A percentile compares a stretch with the other conserved stretches of the same genome.
Evolutionary conservation across 805 yeast species (phyloP).

Genomic region (Jamesozyma rosinii): DNA sequence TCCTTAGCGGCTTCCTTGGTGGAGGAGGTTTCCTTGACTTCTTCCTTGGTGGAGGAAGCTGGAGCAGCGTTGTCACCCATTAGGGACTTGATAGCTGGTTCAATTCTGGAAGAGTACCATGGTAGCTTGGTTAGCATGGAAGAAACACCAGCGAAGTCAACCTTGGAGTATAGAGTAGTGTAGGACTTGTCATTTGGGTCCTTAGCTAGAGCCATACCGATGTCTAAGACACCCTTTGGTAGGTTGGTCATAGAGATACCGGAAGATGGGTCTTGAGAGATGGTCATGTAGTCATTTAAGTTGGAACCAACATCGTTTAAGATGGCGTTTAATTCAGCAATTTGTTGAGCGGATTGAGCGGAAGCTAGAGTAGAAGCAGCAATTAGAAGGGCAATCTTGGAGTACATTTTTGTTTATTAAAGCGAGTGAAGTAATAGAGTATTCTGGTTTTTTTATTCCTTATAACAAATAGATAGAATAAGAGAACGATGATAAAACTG

Average conservation of each 20-base stretch:
- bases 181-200: conserved; percentile 30
- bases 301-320: conserved; percentile 16
- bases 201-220: conserved; percentile 17
- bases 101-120: conserved; percentile 30
- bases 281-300: conserved; percentile 12
- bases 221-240: conserved; percentile 18
- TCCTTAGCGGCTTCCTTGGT: conserved; percentile 2
- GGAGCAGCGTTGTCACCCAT: conserved; percentile 1
- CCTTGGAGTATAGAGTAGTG: conserved; percentile 25
- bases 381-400: conserved; percentile 13
- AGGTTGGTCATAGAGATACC: conserved; percentile 11
- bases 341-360: conserved; percentile 14
- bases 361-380: conserved; percentile 16
- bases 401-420: conserved; percentile 7
- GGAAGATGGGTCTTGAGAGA: conserved; percentile 8
- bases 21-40: neutral
- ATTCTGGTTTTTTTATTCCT: neutral
- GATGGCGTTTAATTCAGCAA: conserved; percentile 16
- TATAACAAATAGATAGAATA: neutral
- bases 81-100: conserved; percentile 6
- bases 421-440: conserved; percentile 6
- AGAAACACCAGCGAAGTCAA: conserved; percentile 23
- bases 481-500: neutral
- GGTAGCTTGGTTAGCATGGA: conserved; percentile 25
- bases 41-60: conserved; percentile 7